Base-by-base conservation (phyloP, 257 asterid genomes). In the Solanum arcanum region DNA sequence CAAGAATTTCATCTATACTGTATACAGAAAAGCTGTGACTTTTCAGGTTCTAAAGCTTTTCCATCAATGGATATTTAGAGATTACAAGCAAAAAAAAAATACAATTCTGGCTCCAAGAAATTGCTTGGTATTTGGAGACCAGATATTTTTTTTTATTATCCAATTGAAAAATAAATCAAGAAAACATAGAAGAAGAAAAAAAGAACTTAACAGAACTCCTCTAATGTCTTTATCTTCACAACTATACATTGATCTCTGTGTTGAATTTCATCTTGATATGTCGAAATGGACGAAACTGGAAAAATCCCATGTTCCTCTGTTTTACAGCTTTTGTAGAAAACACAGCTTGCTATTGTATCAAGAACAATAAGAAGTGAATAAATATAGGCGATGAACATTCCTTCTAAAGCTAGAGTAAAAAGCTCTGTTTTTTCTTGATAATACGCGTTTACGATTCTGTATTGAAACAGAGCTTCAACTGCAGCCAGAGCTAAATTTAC, bases 381-480 rank as follows among this genome's bases (percentile, higher is more conserved):
- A 89, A 95, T 73, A 89, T 92, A 94, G 1, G 93, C 94, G 12
- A 95, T 85, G 86, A 95, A 69, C 13, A 89, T 77, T 64, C 92
- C 97, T 90, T 95, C 98, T 14, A 91, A 78, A 68, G 91, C 78
- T 62, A 89, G 5, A 23, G 89, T 87, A n/a, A 88, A 82, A 80
- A 64, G n/a, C 27, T 84, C 64, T 35, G 70, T 86, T 41, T 10
- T 21, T 14, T 31, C 59, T 33, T 33, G 87, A 87, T 52, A 66
- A 86, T 86, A 92, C 70, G 75, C 91, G 85, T 90, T 84, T 12
- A 91, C 80, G n/a, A 95, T 52, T 5, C 98, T 92, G 88, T 91
- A 91, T 25, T 92, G 94, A 75, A 95, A 95, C 89, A 95, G 89
- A 35, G 92, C 93, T 89, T 93, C 97, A 60, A 91, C 87, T 46